These are phyloP conservation scores for Colletotrichum sp. DNA, from an alignment of 2,329 filamentous ascomycete species.

Conservation along the genomic window DNA sequence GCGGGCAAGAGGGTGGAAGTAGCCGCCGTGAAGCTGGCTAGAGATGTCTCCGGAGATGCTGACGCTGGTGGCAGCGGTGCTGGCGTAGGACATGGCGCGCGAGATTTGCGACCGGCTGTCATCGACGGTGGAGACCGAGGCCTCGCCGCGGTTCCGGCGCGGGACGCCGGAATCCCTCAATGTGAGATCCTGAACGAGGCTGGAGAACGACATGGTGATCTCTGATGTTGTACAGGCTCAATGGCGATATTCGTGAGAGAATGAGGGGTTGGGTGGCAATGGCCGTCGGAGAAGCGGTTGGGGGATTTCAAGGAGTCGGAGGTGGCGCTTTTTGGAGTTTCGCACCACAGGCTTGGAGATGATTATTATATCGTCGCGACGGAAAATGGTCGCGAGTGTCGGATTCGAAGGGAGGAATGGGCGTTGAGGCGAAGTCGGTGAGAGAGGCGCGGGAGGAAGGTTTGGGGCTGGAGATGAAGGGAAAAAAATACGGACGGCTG, in stretches of 20 bases:
- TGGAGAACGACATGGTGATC: conserved; percentile 69
- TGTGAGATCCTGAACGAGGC: conserved; percentile 68
- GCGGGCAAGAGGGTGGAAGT: conserved; percentile 79
- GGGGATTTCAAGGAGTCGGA: neutral
- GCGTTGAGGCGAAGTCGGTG: neutral
- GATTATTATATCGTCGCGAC: neutral
- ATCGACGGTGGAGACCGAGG: conserved; percentile 61
- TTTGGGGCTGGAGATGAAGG: neutral
- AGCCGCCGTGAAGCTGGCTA: conserved; percentile 83
- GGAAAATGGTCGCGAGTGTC: neutral
- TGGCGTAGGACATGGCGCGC: conserved; percentile 68
- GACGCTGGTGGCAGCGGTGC: conserved; percentile 70
- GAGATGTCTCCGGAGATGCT: conserved; percentile 78
- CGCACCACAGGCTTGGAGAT: neutral
- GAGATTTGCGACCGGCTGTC: conserved; percentile 67
- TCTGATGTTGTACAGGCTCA: neutral
- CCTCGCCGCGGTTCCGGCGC: conserved; percentile 51
- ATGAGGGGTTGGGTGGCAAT: neutral
- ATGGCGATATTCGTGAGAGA: neutral
- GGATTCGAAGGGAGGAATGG: neutral
- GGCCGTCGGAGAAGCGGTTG: neutral
- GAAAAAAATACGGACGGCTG: neutral
- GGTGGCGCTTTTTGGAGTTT: neutral
- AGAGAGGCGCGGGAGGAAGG: neutral
- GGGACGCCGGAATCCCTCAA: conserved; percentile 58